Conservation (phyloP, 306 rosid species). For the Vicia faba region DNA sequence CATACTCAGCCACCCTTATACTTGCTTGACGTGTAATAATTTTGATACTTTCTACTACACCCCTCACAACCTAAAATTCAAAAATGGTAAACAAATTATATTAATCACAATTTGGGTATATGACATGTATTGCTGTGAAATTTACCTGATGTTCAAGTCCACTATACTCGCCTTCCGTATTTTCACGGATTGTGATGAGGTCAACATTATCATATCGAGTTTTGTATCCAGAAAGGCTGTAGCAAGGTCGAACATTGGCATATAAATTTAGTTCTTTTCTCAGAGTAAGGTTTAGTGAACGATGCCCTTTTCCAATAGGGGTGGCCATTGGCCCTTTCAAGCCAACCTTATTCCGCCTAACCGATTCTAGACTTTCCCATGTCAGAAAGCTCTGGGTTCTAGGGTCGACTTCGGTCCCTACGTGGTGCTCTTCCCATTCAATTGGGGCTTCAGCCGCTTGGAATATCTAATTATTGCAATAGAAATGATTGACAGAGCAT, state of each 20-base stretch:
- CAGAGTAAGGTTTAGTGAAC: conserved; percentile 93
- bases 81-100: conserved; percentile 34
- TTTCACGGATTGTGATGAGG: conserved; percentile 96
- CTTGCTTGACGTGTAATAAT: conserved; percentile 98
- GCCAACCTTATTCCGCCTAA: conserved; percentile 76
- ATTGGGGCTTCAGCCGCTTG: conserved; percentile 78
- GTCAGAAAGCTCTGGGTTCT: conserved; percentile 92
- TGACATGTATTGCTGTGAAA: conserved; percentile 12
- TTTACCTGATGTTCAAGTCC: conserved; percentile 99
- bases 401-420: conserved; percentile 77
- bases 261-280: conserved; percentile 95
- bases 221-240: conserved; percentile 94
- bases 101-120: conserved; percentile 18
- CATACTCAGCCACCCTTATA: conserved; percentile 98
- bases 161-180: conserved; percentile 96
- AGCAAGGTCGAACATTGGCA: conserved; percentile 97
- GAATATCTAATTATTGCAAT: conserved; percentile 58
- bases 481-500: conserved; percentile 19
- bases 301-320: conserved; percentile 97
- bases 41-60: conserved; percentile 98
- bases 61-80: conserved; percentile 87
- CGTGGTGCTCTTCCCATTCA: conserved; percentile 98
- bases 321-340: conserved; percentile 99
- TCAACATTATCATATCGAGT: conserved; percentile 87
- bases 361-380: conserved; percentile 98